Evolutionary conservation across 2,329 filamentous ascomycete species (phyloP).

Genomic region (Sporothrix phasma): DNA sequence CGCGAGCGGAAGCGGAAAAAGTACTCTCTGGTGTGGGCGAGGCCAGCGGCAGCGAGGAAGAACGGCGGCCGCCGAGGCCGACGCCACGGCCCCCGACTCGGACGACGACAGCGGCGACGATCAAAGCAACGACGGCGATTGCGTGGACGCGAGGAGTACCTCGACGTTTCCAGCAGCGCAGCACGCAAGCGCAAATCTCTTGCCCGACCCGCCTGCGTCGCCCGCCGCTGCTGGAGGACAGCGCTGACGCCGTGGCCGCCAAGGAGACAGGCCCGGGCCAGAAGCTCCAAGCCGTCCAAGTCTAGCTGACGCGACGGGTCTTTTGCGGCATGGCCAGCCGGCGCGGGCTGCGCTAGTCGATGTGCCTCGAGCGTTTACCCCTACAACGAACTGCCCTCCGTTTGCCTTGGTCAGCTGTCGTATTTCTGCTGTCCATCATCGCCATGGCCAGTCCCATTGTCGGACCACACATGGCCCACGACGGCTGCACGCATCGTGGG

Average conservation of each 20-base stretch:
- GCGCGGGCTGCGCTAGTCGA: neutral
- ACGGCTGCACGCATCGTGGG: too few relatives aligned
- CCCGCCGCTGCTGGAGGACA: neutral
- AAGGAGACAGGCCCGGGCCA: neutral
- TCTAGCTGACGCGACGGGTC: slow-evolving; percentile 1
- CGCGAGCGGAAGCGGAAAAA: slow-evolving; percentile 21
- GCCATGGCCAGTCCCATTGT: too few relatives aligned
- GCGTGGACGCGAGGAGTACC: slow-evolving; percentile 23
- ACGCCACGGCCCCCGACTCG: slow-evolving; percentile 11
- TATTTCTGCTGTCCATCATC: too few relatives aligned
- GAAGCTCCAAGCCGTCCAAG: slow-evolving; percentile 8
- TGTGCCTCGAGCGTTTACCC: neutral
- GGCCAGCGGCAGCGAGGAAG: slow-evolving; percentile 10
- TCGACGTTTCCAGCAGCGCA: slow-evolving; percentile 25
- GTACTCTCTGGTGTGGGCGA: slow-evolving; percentile 13
- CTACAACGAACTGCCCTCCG: neutral
- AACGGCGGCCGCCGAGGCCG: slow-evolving; percentile 16
- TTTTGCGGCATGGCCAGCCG: neutral
- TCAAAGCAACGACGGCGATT: slow-evolving; percentile 14
- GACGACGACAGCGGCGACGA: slow-evolving; percentile 26
- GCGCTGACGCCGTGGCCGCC: neutral
- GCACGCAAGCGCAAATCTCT: slow-evolving; percentile 30
- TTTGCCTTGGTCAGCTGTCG: neutral
- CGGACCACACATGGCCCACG: too few relatives aligned
- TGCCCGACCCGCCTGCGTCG: slow-evolving; percentile 29